Evolutionary conservation across 1,139 yeast species (phyloP).

Genomic region (Saccharomyces hybrid): DNA sequence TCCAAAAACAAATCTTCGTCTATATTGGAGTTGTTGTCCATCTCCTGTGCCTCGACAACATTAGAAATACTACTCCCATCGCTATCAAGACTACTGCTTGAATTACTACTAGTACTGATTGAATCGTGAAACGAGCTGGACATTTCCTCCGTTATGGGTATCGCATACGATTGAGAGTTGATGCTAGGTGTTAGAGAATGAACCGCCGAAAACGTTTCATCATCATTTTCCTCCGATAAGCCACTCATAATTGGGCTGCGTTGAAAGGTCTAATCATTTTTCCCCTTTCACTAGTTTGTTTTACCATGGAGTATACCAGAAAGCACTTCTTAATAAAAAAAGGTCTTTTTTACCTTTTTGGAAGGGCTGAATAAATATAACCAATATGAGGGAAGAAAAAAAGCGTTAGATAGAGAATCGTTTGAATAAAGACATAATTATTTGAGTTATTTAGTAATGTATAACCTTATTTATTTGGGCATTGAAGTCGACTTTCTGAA

Average conservation of each 20-base stretch:
- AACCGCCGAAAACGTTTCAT: conserved; percentile 6
- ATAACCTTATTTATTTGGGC: neutral
- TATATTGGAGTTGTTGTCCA: conserved; percentile 3
- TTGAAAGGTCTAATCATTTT: neutral
- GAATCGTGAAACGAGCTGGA: conserved; percentile 6
- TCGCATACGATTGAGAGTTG: conserved; percentile 25
- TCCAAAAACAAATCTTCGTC: conserved; percentile 16
- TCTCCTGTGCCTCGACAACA: conserved; percentile 1
- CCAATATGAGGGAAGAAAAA: neutral
- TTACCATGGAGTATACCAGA: neutral
- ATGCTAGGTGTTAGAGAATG: conserved; percentile 25
- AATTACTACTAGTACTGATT: neutral
- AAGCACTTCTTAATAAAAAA: neutral
- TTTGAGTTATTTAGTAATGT: neutral
- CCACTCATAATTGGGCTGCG: neutral
- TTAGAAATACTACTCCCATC: neutral
- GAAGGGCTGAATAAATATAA: neutral
- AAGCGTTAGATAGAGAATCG: neutral
- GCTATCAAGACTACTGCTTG: neutral
- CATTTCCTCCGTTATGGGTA: conserved; percentile 20
- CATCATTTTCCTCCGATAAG: conserved; percentile 3
- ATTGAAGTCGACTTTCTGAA: neutral
- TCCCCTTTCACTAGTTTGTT: neutral
- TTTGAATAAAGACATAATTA: neutral
- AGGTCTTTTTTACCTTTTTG: neutral